Evolutionary conservation across 345 rosid genomes (phyloP).

Genomic region (Alliaria petiolata): DNA sequence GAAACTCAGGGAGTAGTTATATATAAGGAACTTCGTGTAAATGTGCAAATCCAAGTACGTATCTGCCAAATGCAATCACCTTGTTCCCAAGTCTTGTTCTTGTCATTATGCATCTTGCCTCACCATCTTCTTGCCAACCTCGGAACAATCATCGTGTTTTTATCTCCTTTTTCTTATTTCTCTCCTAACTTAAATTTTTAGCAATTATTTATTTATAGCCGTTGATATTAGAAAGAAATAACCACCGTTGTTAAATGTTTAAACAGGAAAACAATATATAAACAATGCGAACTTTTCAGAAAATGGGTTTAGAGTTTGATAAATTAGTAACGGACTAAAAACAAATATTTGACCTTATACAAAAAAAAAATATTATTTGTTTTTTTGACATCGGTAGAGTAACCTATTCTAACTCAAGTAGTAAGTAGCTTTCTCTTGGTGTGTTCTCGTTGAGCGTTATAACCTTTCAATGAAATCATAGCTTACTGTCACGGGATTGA

Average conservation of each 20-base stretch:
- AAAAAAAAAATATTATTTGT: too few species aligned
- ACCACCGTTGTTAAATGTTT: neutral
- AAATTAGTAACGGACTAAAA: neutral
- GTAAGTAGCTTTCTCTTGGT: neutral
- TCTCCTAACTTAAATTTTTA: too few species aligned
- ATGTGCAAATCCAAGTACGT: conserved; percentile 9
- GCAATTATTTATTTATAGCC: neutral
- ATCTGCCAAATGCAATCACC: conserved; percentile 39
- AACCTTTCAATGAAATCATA: neutral
- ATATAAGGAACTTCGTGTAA: neutral
- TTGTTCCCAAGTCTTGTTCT: conserved; percentile 36
- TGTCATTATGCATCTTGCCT: conserved; percentile 38
- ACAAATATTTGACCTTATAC: neutral
- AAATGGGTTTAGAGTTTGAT: neutral
- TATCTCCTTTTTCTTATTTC: neutral
- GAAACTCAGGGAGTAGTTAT: too few species aligned
- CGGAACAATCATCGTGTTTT: conserved; percentile 23
- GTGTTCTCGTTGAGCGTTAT: neutral
- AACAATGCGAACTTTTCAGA: neutral
- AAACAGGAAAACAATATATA: neutral
- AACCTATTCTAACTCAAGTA: neutral
- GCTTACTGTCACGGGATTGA: too few species aligned
- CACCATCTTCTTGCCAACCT: conserved; percentile 38
- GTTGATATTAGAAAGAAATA: neutral
- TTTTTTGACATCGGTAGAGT: neutral